These are phyloP conservation scores for Elsinoe australis DNA, from an alignment of 2,329 filamentous ascomycete species.

Conservation along the genomic window DNA sequence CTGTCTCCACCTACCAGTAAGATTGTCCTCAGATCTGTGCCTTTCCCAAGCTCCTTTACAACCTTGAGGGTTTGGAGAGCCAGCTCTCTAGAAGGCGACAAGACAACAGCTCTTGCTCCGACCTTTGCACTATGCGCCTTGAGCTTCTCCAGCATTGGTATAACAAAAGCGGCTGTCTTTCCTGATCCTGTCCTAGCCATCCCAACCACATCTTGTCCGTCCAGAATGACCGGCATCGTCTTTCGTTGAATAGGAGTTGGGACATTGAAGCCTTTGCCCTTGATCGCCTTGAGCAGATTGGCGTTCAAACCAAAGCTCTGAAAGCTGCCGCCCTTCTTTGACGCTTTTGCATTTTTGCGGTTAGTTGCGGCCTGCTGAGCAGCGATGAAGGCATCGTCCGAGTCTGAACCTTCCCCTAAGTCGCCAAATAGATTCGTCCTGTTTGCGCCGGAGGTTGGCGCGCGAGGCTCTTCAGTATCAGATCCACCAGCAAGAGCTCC, in stretches of 20 bases:
- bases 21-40: slow-evolving; percentile 85
- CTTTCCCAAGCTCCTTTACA: slow-evolving; percentile 84
- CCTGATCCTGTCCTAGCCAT: slow-evolving; percentile 99
- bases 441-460: not conserved
- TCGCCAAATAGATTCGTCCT: not conserved
- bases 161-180: slow-evolving; percentile 96
- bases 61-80: slow-evolving; percentile 94
- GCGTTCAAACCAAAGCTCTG: slow-evolving; percentile 87
- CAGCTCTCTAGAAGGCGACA: slow-evolving; percentile 89
- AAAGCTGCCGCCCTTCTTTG: slow-evolving; percentile 94
- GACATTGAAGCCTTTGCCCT: slow-evolving; percentile 87
- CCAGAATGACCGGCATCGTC: slow-evolving; percentile 83
- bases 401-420: slow-evolving; percentile 39
- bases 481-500: slow-evolving; percentile 11
- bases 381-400: slow-evolving; percentile 82
- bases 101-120: slow-evolving; percentile 74
- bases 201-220: slow-evolving; percentile 90
- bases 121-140: slow-evolving; percentile 81
- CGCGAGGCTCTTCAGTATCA: not conserved
- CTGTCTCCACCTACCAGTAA: slow-evolving; percentile 91
- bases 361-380: slow-evolving; percentile 80
- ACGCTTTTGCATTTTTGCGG: slow-evolving; percentile 69
- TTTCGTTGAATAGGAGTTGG: slow-evolving; percentile 97
- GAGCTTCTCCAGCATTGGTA: slow-evolving; percentile 93
- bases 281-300: slow-evolving; percentile 80